Evolutionary conservation across 371 early-diverging fungal genomes (phyloP).

Genomic region (Mortierella sp.): DNA sequence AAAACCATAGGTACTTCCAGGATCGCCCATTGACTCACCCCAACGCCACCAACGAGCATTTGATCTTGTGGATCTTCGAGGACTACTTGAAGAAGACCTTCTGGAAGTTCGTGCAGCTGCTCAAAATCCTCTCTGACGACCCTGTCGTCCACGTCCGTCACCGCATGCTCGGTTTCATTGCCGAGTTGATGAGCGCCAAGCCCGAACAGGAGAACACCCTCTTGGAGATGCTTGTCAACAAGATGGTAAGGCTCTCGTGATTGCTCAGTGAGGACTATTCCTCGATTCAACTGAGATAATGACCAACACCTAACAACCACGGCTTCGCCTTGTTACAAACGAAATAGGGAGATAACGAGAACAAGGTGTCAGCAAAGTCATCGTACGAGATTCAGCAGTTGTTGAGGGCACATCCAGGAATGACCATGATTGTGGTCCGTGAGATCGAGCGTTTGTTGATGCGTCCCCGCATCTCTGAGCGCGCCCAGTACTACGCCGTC

Average conservation of each 20-base stretch:
- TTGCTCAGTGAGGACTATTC: not conserved
- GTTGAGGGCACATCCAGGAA: conserved; percentile 85
- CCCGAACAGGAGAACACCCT: conserved; percentile 97
- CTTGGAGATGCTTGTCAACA: conserved; percentile 92
- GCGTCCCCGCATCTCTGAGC: conserved; percentile 76
- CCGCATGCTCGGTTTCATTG: conserved; percentile 80
- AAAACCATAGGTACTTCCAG: conserved; percentile 74
- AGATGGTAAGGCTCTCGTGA: conserved; percentile 64
- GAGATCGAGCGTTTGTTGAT: conserved; percentile 91
- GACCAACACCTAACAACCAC: not conserved
- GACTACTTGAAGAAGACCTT: conserved; percentile 92
- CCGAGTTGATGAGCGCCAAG: conserved; percentile 84
- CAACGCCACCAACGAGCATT: conserved; percentile 76
- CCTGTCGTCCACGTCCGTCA: conserved; percentile 85
- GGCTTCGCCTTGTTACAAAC: no score
- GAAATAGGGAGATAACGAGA: conserved; percentile 88
- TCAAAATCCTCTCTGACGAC: conserved; percentile 88
- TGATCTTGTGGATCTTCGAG: conserved; percentile 93
- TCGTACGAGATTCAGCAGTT: conserved; percentile 81
- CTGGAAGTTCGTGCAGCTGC: conserved; percentile 86
- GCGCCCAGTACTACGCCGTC: conserved; percentile 90
- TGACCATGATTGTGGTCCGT: conserved; percentile 89
- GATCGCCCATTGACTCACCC: conserved; percentile 83
- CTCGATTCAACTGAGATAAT: not conserved
- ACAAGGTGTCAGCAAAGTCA: conserved; percentile 89